Base-by-base conservation (phyloP, 805 yeast species). In the Wickerhamomyces sydowiorum region DNA sequence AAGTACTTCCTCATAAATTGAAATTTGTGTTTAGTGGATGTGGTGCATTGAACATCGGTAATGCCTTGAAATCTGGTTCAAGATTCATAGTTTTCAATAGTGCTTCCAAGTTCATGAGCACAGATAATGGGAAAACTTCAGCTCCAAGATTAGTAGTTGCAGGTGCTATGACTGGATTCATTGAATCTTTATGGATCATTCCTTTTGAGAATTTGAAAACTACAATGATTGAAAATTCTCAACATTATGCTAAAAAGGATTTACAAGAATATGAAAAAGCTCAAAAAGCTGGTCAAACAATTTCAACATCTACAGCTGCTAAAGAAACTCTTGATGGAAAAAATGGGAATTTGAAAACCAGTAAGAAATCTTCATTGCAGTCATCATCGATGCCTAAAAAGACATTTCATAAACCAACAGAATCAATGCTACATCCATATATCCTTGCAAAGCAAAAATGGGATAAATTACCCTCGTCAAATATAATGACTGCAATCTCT, bases 151-250 rank as follows among this genome's bases (percentile, higher is more conserved):
- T 87, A 32, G 85, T 87, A 7, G 79, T 85, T 44, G 96, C 96
- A 4, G 96, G 95, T 9, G 71, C 73, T 2, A 75, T 87, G 67
- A 85, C 96, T 5, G 98, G 96, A 2, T 70, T 84, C 43, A 65
- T 82, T 35, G 98, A 93, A 60, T 80, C 95, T 2, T 48, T 89
- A 27, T 76, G 85, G 72, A 78, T 91, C 19, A 85, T 93, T 17
- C 99, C 98, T 0, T 90, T 91, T 59, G 99, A 91, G 56, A 86
- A 82, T 54, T 70, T 88, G 50, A 88, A 88, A 57, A 81, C 85
- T 2, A 72, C 83, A 8, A 76, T 86, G 86, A 81, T 88, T 46
- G 95, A 87, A 53, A 80, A 83, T 56, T 69, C 80, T 38, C 51
- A 73, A 57, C 23, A 19, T 32, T 32, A 55, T 61, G 20, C 51